phyloP scores from a whole-genome alignment of 2,329 filamentous ascomycete species.

The Trichothecium sympodiale region DNA sequence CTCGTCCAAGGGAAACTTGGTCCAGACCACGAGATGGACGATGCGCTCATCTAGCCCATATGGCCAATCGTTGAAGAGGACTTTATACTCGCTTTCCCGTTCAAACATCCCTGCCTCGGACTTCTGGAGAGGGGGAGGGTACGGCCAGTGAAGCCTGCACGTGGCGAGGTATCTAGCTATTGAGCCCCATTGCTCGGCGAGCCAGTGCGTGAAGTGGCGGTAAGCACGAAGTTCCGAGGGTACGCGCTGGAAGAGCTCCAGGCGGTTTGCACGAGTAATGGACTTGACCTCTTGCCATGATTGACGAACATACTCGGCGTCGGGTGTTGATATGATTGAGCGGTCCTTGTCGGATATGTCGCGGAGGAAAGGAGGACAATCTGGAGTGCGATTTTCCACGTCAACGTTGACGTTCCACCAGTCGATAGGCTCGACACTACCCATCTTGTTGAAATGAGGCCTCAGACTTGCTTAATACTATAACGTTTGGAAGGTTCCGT shows the following conservation, averaged over 20 bases:
- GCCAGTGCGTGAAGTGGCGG: conserved; percentile 52
- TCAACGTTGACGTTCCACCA: conserved; percentile 83
- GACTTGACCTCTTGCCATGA: conserved; percentile 60
- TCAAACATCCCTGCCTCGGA: conserved; percentile 22
- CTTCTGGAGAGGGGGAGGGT: conserved; percentile 12
- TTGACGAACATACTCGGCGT: conserved; percentile 50
- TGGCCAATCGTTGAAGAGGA: conserved; percentile 87
- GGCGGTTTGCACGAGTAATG: conserved; percentile 52
- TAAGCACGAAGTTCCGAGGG: conserved; percentile 75
- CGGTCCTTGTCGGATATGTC: conserved; percentile 57
- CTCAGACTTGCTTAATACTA: no score
- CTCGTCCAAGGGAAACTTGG: conserved; percentile 71
- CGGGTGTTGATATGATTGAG: conserved; percentile 57
- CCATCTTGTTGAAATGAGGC: no score
- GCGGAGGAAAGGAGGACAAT: conserved; percentile 63
- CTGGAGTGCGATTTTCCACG: conserved; percentile 41
- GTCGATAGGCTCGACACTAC: conserved; percentile 24
- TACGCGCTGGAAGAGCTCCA: conserved; percentile 65
- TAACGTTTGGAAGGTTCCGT: no score
- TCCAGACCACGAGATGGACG: conserved; percentile 85
- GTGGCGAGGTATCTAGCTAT: conserved; percentile 67
- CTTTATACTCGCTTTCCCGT: conserved; percentile 50
- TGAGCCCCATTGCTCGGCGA: conserved; percentile 60
- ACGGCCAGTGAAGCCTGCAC: conserved; percentile 59
- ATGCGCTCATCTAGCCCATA: conserved; percentile 74